These are phyloP conservation scores for Bacterosira constricta DNA, from an alignment of 108 stramenopile species.

Conservation along the genomic window DNA sequence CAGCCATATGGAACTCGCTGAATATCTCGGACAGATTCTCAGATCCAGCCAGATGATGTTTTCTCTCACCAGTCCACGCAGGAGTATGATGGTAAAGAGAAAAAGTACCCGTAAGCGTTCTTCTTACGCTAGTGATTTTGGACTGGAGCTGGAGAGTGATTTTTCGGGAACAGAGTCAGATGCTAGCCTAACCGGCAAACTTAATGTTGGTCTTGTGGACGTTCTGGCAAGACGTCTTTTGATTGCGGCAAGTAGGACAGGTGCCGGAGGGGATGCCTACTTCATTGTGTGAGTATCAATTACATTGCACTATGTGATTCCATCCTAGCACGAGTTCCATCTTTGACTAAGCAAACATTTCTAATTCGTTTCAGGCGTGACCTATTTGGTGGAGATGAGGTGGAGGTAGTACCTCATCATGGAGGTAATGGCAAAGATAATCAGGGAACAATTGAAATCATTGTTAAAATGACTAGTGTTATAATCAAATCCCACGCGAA, in stretches of 20 bases:
- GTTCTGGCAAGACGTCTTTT: constrained; percentile 73
- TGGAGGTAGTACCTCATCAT: constrained; percentile 81
- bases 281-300: constrained; percentile 69
- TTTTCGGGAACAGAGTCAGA: constrained; percentile 27
- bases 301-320: too few relatives aligned
- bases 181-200: constrained; percentile 17
- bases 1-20: constrained; percentile 69
- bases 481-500: constrained; percentile 86
- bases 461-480: constrained; percentile 66
- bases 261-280: constrained; percentile 87
- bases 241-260: constrained; percentile 82
- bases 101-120: constrained; percentile 17
- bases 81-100: not conserved
- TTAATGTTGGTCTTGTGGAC: constrained; percentile 70
- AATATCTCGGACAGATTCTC: constrained; percentile 61
- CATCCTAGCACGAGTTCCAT: too few relatives aligned
- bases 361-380: constrained; percentile 39
- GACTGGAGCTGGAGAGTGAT: constrained; percentile 38
- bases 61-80: constrained; percentile 18
- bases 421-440: constrained; percentile 33
- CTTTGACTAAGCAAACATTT: not conserved
- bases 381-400: constrained; percentile 88
- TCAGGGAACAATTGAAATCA: constrained; percentile 79
- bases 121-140: constrained; percentile 43
- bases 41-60: constrained; percentile 54